A percentile compares a stretch with the other conserved stretches of the same genome.
These are phyloP conservation scores for Elaeagnus macrophylla DNA, from an alignment of 306 rosid genomes.

Conservation along the genomic window DNA sequence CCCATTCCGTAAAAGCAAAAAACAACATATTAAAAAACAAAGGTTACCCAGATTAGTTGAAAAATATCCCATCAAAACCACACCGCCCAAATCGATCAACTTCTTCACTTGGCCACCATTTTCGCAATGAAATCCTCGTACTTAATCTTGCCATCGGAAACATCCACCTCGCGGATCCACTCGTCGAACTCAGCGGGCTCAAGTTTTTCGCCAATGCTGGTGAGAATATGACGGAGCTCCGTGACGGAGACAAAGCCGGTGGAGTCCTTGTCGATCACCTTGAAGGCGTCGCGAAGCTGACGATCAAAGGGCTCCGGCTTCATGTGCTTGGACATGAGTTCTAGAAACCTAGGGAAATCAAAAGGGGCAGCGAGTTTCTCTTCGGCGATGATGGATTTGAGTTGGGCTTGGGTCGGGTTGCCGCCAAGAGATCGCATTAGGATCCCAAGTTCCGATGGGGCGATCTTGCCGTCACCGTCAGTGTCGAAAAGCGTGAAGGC, in stretches of 20 bases:
- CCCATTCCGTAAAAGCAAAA: not conserved
- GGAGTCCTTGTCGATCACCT: not conserved
- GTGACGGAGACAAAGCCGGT: not conserved
- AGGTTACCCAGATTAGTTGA: not conserved
- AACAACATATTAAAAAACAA: not conserved
- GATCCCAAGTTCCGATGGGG: constrained; percentile 95
- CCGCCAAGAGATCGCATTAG: constrained; percentile 97
- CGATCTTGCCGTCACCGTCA: constrained; percentile 80
- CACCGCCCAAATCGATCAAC: not conserved
- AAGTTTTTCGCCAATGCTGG: not conserved
- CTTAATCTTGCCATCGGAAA: constrained; percentile 84
- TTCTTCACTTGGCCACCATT: constrained; percentile 89
- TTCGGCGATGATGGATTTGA: constrained; percentile 67
- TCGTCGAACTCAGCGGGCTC: not conserved
- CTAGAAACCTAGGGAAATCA: constrained; percentile 75
- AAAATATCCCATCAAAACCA: constrained; percentile 21
- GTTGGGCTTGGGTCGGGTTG: constrained; percentile 95
- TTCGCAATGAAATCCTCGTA: constrained; percentile 93
- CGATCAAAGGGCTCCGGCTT: constrained; percentile 41
- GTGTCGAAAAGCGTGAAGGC: constrained; percentile 93
- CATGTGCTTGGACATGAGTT: constrained; percentile 89
- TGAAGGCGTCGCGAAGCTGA: not conserved
- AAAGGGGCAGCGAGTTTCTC: constrained; percentile 75
- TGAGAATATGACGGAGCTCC: not conserved
- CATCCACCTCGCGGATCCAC: constrained; percentile 56